Evolutionary conservation across 2,329 filamentous ascomycete genomes (phyloP), one percentile per base, ranked within the genome.

Genomic region (Piedraia hortae): DNA sequence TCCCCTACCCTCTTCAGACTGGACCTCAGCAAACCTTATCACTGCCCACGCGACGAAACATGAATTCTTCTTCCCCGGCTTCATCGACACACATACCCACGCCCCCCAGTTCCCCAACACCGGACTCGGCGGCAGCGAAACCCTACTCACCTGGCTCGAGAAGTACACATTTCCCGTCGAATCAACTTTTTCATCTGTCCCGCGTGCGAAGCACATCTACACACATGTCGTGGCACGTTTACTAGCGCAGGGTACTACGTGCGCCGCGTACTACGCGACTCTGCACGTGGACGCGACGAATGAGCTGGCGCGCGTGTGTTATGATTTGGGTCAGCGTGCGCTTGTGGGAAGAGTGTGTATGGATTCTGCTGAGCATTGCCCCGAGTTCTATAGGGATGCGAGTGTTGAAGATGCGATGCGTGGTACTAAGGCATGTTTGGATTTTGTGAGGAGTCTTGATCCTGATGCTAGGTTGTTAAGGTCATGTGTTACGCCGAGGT

Each of bases 111-210:
- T 90, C 37, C 78, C 82, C 26, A 97, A 97, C 39, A 63, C 65
- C 1, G 85, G 85, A 27, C 69, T 97, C 31, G 93, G 93, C 41
- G 85, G 85, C 37, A 85, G 80, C 32, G 70, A 74, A 0, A 91
- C 82, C 0, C 65, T 97, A 14, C 60, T 97, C 8, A 71, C 85
- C 47, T 97, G 85, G 85, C 56, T 97, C 4, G 62, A 80, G 36
- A 85, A 57, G 9, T 93, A 97, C 51, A 97, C 85, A 0, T 97
- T 93, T 40, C 85, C 85, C 0, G 60, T 90, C 30, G 85, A 97
- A 46, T 55, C 68, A 1, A 78, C 71, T 6, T 63, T 91, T 27
- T 48, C 55, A 4, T 54, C 63, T 30, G 48, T 64, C 4, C 31
- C 47, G 24, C 64, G 61, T 36, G 77, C 78, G 1, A 53, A 53